Conservation (phyloP, 2,329 filamentous ascomycete genomes). For the Parafenestella ontariensis region DNA sequence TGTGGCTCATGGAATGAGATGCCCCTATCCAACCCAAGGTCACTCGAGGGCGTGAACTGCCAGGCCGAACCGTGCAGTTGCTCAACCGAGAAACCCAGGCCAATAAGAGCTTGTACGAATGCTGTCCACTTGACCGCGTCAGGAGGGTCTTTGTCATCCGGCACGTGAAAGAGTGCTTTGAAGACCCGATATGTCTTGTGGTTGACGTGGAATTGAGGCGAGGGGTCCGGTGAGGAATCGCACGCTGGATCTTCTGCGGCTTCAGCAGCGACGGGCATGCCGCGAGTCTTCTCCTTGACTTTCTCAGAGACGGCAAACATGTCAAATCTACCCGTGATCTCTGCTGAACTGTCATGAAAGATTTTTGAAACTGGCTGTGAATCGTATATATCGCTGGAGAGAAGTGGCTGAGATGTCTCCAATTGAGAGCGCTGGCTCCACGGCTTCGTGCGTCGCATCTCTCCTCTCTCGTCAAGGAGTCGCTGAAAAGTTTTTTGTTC, state of each 20-base stretch:
- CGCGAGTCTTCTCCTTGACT: slow-evolving; percentile 18
- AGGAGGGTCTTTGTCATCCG: slow-evolving; percentile 42
- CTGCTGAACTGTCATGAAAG: slow-evolving; percentile 9
- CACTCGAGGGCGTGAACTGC: slow-evolving; percentile 61
- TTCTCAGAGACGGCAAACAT: slow-evolving; percentile 4
- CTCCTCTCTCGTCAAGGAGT: slow-evolving; percentile 23
- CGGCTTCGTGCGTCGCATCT: slow-evolving; percentile 52
- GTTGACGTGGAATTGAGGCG: too few relatives aligned
- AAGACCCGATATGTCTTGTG: too few relatives aligned
- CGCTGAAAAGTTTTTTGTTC: slow-evolving; percentile 20
- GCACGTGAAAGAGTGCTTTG: slow-evolving; percentile 51
- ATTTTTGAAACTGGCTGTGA: slow-evolving; percentile 16
- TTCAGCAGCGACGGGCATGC: slow-evolving; percentile 2
- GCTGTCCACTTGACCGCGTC: slow-evolving; percentile 63
- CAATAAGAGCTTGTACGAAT: slow-evolving; percentile 61
- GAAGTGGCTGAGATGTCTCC: slow-evolving; percentile 4
- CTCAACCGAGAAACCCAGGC: slow-evolving; percentile 59
- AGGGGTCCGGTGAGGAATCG: too few relatives aligned
- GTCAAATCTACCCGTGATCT: slow-evolving; percentile 12
- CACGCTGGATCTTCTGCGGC: too few relatives aligned
- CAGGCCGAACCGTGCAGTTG: slow-evolving; percentile 69
- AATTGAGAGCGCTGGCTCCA: slow-evolving; percentile 58
- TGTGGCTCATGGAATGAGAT: slow-evolving; percentile 66
- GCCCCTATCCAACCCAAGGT: slow-evolving; percentile 45
- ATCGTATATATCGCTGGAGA: slow-evolving; percentile 2